These are phyloP conservation scores for Geranium brycei DNA, from an alignment of 345 rosid species.

Conservation along the genomic window DNA sequence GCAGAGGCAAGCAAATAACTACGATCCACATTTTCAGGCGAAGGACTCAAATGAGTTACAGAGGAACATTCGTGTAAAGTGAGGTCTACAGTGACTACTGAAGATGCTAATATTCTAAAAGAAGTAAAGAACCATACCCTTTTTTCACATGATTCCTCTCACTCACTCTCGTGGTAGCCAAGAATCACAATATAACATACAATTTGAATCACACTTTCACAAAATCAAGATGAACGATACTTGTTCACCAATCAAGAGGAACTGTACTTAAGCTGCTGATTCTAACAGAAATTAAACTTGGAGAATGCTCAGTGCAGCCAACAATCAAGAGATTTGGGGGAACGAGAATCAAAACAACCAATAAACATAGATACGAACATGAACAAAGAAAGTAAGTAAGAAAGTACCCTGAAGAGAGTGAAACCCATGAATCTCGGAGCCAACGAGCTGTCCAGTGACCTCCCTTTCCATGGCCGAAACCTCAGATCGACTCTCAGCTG, in stretches of 20 bases:
- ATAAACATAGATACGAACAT: not conserved
- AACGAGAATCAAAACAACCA: not conserved
- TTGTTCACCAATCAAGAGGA: too few relatives aligned
- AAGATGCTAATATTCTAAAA: not conserved
- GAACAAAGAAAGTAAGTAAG: not conserved
- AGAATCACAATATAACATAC: too few relatives aligned
- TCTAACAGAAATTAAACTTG: too few relatives aligned
- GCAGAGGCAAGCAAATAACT: not conserved
- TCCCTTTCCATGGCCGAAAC: too few relatives aligned
- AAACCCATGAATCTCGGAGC: constrained; percentile 89
- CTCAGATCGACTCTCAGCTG: too few relatives aligned
- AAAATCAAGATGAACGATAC: too few relatives aligned
- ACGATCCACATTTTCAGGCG: not conserved
- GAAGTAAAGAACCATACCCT: not conserved
- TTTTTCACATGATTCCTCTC: too few relatives aligned
- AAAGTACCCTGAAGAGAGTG: constrained; percentile 49
- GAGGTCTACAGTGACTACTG: not conserved
- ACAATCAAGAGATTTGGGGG: too few relatives aligned
- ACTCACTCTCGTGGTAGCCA: too few relatives aligned
- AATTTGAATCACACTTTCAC: too few relatives aligned
- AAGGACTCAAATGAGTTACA: not conserved
- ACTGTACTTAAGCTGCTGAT: too few relatives aligned
- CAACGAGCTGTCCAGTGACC: constrained; percentile 22
- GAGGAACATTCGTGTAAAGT: not conserved
- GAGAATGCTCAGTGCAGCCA: too few relatives aligned